Evolutionary conservation across 768 basidiomycete species (phyloP).

Genomic region (Rhodotorula toruloides): DNA sequence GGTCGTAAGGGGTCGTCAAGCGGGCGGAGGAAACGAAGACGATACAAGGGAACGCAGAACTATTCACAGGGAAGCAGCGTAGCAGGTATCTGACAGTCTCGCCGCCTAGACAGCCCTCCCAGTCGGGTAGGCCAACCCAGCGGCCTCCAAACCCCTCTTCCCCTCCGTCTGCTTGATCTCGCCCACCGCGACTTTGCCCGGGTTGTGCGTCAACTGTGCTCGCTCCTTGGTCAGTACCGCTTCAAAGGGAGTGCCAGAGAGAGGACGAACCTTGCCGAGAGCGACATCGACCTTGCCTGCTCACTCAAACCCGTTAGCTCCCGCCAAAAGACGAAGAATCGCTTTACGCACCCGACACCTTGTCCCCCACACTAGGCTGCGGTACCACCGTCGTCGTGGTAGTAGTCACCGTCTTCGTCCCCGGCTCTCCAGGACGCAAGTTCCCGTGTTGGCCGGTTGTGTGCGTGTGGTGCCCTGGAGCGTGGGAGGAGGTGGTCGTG

Average conservation of each 20-base stretch:
- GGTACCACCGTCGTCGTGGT: constrained; percentile 1
- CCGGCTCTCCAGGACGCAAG: constrained; percentile 1
- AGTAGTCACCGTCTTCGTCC: background rate
- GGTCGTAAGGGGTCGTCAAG: too few species aligned
- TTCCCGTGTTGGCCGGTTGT: too few species aligned
- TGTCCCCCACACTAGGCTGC: constrained; percentile 19
- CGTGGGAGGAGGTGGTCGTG: too few species aligned
- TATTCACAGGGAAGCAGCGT: too few species aligned
- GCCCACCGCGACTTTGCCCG: constrained; percentile 16
- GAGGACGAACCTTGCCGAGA: constrained; percentile 19
- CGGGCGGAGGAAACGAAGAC: too few species aligned
- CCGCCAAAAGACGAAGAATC: too few species aligned
- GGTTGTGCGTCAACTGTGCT: background rate
- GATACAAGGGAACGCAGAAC: too few species aligned
- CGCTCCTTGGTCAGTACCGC: rapidly evolving
- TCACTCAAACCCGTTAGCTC: too few species aligned
- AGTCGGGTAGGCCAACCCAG: background rate
- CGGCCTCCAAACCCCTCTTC: constrained; percentile 13
- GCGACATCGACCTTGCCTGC: constrained; percentile 26
- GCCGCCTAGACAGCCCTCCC: too few species aligned
- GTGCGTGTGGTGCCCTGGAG: too few species aligned
- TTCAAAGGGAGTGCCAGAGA: background rate
- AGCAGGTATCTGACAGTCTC: too few species aligned
- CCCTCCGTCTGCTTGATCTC: constrained; percentile 33
- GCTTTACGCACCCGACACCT: constrained; percentile 10